phyloP scores from a whole-genome alignment of 805 yeast genomes.

The Clavispora asparagi region DNA sequence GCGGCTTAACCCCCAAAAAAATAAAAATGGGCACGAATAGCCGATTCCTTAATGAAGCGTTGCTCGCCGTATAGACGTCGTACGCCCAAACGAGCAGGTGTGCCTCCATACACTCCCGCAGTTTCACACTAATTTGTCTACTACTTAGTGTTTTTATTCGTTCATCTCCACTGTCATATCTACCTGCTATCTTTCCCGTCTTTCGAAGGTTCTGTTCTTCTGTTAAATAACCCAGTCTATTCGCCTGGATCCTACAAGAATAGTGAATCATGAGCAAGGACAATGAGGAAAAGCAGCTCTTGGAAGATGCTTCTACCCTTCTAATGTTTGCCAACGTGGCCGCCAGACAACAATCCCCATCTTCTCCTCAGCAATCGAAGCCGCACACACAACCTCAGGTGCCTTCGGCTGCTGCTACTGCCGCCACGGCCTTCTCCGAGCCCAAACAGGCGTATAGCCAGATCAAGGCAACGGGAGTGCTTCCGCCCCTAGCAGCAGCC shows the following conservation, averaged over 20 bases:
- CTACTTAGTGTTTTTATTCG: neutral
- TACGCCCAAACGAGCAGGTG: neutral
- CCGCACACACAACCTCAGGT: conserved; percentile 1
- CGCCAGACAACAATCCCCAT: conserved; percentile 34
- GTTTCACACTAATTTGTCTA: neutral
- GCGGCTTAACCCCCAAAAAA: neutral
- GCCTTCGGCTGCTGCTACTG: neutral
- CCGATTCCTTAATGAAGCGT: neutral
- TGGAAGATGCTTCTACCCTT: conserved; percentile 59
- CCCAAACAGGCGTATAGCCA: conserved; percentile 2
- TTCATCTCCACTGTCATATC: neutral
- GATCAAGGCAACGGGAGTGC: neutral
- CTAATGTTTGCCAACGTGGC: conserved; percentile 57
- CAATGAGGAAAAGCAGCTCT: conserved; percentile 33
- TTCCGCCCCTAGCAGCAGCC: neutral
- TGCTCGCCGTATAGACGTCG: neutral
- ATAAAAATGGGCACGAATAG: neutral
- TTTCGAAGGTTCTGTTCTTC: neutral
- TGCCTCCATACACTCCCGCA: neutral
- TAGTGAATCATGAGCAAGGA: conserved; percentile 3
- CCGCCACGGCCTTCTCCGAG: neutral
- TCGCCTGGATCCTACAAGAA: neutral
- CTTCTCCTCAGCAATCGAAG: neutral
- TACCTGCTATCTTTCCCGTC: neutral
- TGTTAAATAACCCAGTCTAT: neutral